Base-by-base conservation (phyloP, 257 asterid species). In the Gynochthodes officinalis region DNA sequence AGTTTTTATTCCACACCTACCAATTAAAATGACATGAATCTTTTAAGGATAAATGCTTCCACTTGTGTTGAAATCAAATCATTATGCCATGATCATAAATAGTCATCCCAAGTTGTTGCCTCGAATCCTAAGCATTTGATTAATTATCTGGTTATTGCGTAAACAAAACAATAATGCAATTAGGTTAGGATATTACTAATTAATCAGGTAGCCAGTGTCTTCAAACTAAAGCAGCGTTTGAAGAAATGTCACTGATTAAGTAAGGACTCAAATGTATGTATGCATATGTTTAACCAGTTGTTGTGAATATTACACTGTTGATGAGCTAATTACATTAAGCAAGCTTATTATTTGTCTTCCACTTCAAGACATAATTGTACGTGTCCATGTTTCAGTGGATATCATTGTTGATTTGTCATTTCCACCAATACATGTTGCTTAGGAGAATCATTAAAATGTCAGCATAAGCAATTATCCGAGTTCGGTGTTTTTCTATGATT, bases 21-120 rank as follows among this genome's bases (percentile, higher is more conserved):
- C 85, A 78, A 82, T 67, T 78, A 78, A 73, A 79, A 81, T 53
- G 81, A 76, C 84, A 50, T 33, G 44, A 35, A 66, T 23, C 39
- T 13, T 42, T 43, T 25, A 28, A 60, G 18, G 2, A 32, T 13
- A 25, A 64, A 62, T 40, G 44, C 25, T 57, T 54, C 43, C 9
- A 40, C 27, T 28, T 40, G 12, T 35, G 52, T 27, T 70, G 39
- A 32, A 62, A 11, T 44, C 46, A 55, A 55, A 78, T 63, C 11
- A 63, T 23, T 21, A 43, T 25, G 15, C 37, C 64, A 50, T 69
- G 35, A 40, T 23, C 42, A 19, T 73, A 27, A 11, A 7, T n/a
- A n/a, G n/a, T n/a, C n/a, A n/a, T n/a, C n/a, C n/a, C n/a, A n/a
- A n/a, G n/a, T n/a, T n/a, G n/a, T n/a, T n/a, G n/a, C n/a, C n/a